These are phyloP conservation scores for Perkinsus marinus DNA, from an alignment of 169 alveolate genomes.

Conservation along the genomic window DNA sequence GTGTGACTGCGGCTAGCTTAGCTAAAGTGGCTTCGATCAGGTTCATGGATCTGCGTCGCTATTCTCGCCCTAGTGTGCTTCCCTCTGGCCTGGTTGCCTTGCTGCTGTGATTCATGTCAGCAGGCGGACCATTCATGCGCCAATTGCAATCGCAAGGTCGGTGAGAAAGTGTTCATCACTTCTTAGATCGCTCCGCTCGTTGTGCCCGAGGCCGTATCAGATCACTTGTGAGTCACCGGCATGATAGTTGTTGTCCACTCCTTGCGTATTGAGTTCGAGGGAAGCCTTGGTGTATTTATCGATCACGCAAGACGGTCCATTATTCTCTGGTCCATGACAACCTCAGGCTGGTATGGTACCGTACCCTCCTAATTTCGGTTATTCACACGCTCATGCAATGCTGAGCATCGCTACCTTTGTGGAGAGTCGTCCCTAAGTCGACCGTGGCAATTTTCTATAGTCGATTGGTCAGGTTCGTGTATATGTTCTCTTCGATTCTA, in stretches of 20 bases:
- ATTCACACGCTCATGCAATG: not conserved
- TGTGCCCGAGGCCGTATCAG: too few relatives aligned
- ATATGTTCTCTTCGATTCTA: not conserved
- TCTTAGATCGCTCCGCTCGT: not conserved
- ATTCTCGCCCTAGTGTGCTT: not conserved
- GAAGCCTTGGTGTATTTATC: too few relatives aligned
- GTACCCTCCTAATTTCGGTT: not conserved
- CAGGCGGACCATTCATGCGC: not conserved
- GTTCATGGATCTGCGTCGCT: not conserved
- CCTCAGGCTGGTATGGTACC: not conserved
- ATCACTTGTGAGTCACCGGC: too few relatives aligned
- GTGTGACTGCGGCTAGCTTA: too few relatives aligned
- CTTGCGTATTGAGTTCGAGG: too few relatives aligned
- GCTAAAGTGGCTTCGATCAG: too few relatives aligned
- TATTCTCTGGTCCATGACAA: not conserved
- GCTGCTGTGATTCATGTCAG: not conserved
- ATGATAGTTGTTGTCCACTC: too few relatives aligned
- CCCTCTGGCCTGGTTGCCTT: not conserved
- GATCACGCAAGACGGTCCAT: too few relatives aligned
- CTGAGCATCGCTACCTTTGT: not conserved
- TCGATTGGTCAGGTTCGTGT: not conserved
- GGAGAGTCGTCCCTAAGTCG: not conserved
- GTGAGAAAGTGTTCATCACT: not conserved
- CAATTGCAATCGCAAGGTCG: not conserved
- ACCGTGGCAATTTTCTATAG: not conserved